Base-by-base conservation (phyloP, 371 early-diverging fungal genomes). In the Massospora cicadina region DNA sequence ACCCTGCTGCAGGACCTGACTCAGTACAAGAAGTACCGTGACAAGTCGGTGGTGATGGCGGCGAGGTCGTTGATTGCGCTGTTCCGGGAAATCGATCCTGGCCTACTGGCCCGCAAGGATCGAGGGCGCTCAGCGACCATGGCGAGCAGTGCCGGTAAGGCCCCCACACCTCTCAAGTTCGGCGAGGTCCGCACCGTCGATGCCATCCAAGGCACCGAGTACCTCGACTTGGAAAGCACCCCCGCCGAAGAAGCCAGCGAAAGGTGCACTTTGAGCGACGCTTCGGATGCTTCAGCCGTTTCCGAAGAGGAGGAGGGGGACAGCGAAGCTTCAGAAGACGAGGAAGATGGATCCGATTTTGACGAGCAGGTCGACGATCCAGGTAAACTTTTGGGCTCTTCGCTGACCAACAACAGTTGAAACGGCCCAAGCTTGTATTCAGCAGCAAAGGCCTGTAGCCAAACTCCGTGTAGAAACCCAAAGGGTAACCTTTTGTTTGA, bases 81-180 rank as follows among this genome's bases (percentile, higher is more conserved):
- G 17, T 97, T 83, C 81, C 79, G 98, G 55, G 94, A 95, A 68
- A 74, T 91, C 68, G 92, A 95, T 74, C 98, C 98, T 7, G 88
- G 88, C 71, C 72, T 97, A 80, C 78, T 97, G 32, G 75, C 80
- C 57, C 86, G 87, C 73, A 89, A 90, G 72, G 95, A 97, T 67
- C 81, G 98, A 65, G 69, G 66, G 60, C 58, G 64, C 23, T 24
- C 23, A 56, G 65, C 33, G 10, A 23, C 55, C 55, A 64, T 62
- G 95, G 95, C 58, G 89, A 90, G 72, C 17, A 81, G 90, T 68
- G 73, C 72, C 63, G 70, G 89, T 69, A 86, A 78, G 65, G 81
- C 80, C 33, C 80, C 81, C 65, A 75, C 79, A 29, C 74, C 86
- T 1, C 76, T 80, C 27, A 67, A 75, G 63, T 96, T 81, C 75